phyloP scores from a whole-genome alignment of 148 eudicot species.

The Amaranthus hypochondriacus region DNA sequence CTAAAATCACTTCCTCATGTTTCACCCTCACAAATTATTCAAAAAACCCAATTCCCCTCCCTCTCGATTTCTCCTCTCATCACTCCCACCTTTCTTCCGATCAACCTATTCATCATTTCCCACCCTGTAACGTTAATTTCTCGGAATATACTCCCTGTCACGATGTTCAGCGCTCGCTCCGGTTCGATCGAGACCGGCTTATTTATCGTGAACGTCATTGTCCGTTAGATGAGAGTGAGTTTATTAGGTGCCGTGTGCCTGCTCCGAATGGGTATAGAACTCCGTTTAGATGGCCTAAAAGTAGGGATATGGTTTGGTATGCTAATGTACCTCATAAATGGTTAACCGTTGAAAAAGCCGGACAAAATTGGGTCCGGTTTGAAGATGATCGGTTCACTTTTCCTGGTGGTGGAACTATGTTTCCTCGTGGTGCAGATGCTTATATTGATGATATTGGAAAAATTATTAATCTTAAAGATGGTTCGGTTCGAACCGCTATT shows the following conservation, averaged over 20 bases:
- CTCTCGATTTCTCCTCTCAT: constrained; percentile 59
- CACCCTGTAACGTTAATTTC: constrained; percentile 40
- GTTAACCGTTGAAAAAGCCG: constrained; percentile 86
- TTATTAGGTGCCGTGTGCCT: constrained; percentile 56
- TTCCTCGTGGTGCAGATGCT: constrained; percentile 73
- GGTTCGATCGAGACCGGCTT: constrained; percentile 44
- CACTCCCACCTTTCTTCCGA: constrained; percentile 28
- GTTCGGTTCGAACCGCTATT: constrained; percentile 76
- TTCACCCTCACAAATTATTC: constrained; percentile 2
- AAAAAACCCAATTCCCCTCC: background rate
- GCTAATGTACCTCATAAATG: constrained; percentile 91
- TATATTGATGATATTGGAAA: constrained; percentile 82
- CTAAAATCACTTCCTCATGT: constrained; percentile 10
- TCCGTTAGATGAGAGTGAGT: constrained; percentile 37
- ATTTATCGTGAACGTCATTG: constrained; percentile 77
- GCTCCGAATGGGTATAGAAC: constrained; percentile 60
- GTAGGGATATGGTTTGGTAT: constrained; percentile 70
- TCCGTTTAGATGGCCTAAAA: constrained; percentile 84
- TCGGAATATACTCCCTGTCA: constrained; percentile 83
- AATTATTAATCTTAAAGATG: constrained; percentile 51
- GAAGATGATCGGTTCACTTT: constrained; percentile 74
- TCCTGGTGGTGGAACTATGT: constrained; percentile 96
- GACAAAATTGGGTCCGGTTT: constrained; percentile 88
- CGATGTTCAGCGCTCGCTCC: constrained; percentile 53
- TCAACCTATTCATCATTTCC: constrained; percentile 38